phyloP scores from a whole-genome alignment of 2,329 filamentous ascomycete species.

The Colletotrichum coccodes region DNA sequence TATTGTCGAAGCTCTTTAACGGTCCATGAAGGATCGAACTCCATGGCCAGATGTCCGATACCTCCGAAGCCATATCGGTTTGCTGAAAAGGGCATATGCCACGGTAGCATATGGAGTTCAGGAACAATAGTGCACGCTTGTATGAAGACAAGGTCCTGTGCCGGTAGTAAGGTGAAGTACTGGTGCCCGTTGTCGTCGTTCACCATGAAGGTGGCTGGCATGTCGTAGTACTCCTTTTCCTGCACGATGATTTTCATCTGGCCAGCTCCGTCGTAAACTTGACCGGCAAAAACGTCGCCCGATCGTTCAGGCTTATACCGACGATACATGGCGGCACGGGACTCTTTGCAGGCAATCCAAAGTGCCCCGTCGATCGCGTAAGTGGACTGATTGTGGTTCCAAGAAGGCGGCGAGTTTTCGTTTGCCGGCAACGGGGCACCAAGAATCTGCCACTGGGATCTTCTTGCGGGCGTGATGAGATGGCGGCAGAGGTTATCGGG shows the following conservation, averaged over 20 bases:
- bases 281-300: neutral
- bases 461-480: neutral
- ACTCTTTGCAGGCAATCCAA: neutral
- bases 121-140: too few relatives aligned
- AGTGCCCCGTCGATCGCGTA: neutral
- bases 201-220: neutral
- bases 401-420: neutral
- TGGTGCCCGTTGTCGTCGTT: neutral
- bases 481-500: neutral
- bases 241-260: too few relatives aligned
- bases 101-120: too few relatives aligned
- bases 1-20: neutral
- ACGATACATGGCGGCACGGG: neutral
- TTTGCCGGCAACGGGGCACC: neutral
- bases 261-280: too few relatives aligned
- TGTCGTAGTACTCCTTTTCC: neutral
- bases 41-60: neutral
- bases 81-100: neutral
- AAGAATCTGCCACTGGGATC: neutral
- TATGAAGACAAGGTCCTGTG: too few relatives aligned
- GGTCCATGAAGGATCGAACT: neutral
- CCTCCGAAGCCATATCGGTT: neutral
- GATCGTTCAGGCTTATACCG: neutral
- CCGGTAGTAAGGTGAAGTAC: too few relatives aligned
- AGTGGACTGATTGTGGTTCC: neutral